These are phyloP conservation scores for Coelastrella sp. DNA, from an alignment of 139 green algal species.

Conservation along the genomic window DNA sequence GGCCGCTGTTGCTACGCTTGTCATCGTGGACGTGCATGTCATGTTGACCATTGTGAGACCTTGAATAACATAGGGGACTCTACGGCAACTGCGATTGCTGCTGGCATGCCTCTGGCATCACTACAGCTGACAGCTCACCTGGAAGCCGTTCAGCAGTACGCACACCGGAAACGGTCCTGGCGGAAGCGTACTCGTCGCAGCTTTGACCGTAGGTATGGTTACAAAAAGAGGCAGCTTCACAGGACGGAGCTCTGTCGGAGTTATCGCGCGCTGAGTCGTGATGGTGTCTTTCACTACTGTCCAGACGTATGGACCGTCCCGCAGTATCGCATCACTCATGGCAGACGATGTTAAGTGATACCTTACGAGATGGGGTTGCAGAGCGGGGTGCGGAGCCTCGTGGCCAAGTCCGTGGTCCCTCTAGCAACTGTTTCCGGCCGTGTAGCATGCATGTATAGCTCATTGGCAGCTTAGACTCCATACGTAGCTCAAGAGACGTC, in stretches of 20 bases:
- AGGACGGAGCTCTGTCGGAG: background rate
- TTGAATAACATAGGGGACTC: no score
- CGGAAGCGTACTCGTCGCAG: background rate
- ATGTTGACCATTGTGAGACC: no score
- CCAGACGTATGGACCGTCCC: slow-evolving; percentile 34
- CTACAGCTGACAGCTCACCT: slow-evolving; percentile 32
- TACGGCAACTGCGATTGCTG: no score
- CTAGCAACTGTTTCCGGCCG: background rate
- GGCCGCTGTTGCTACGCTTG: no score
- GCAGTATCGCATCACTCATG: background rate
- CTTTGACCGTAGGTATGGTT: slow-evolving; percentile 9
- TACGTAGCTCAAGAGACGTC: background rate
- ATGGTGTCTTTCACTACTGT: slow-evolving; percentile 14
- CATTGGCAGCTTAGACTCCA: background rate
- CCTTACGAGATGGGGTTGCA: no score
- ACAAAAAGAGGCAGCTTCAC: slow-evolving; percentile 38
- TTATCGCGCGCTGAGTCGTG: background rate
- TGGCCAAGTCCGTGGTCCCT: background rate
- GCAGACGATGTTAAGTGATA: background rate
- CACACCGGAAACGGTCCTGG: slow-evolving; percentile 53
- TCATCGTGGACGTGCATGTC: no score
- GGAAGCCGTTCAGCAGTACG: slow-evolving; percentile 62
- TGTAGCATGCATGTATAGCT: background rate
- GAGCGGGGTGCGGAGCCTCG: no score
- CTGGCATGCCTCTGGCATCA: no score